Conservation (phyloP, 306 rosid genomes). For the Medicago arabica region DNA sequence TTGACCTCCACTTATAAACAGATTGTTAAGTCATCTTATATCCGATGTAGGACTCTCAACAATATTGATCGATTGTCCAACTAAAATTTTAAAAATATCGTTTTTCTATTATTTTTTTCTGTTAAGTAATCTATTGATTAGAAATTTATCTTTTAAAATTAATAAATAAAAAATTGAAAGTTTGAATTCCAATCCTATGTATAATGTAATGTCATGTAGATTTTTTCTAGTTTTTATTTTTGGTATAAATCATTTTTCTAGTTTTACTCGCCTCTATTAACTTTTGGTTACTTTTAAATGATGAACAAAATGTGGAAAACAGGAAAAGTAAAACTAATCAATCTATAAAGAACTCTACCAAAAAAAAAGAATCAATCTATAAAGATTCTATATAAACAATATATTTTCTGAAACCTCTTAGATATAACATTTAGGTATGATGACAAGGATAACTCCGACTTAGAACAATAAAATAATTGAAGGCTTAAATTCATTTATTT, state of each 20-base stretch:
- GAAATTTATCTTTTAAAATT: too few relatives aligned
- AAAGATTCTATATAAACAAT: not conserved
- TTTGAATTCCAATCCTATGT: too few relatives aligned
- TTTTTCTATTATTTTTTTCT: too few relatives aligned
- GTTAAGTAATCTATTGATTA: too few relatives aligned
- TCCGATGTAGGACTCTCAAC: too few relatives aligned
- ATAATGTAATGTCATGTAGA: too few relatives aligned
- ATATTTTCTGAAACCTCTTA: not conserved
- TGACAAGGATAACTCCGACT: not conserved
- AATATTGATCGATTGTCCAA: too few relatives aligned
- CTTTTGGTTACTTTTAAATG: not conserved
- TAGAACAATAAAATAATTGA: not conserved
- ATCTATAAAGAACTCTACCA: not conserved
- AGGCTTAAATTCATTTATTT: not conserved
- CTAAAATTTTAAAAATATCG: too few relatives aligned
- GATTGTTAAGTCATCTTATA: too few relatives aligned
- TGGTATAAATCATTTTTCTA: not conserved
- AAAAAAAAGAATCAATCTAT: not conserved
- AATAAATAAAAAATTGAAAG: too few relatives aligned
- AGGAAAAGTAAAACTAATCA: not conserved
- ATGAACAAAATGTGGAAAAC: not conserved
- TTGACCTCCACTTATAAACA: too few relatives aligned
- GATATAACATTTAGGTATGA: slow-evolving; percentile 2
- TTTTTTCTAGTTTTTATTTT: too few relatives aligned
- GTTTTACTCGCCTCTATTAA: not conserved